phyloP scores from a whole-genome alignment of 805 yeast genomes.

The Saccharomycopsis guyanensis region DNA sequence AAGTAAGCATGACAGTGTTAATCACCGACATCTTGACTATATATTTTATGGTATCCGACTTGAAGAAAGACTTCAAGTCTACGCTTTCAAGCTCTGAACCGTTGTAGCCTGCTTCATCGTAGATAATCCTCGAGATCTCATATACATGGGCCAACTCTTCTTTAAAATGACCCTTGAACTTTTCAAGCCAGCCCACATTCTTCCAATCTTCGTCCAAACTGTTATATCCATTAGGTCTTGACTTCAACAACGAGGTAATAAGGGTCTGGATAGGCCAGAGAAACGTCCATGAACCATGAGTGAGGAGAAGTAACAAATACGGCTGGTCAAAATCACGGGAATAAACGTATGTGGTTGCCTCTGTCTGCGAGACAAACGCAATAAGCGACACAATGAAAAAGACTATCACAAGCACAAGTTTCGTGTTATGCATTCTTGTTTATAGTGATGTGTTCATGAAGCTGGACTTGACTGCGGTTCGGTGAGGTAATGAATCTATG shows the following conservation, averaged over 20 bases:
- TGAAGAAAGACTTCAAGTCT: neutral
- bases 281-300: constrained; percentile 58
- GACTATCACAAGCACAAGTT: constrained; percentile 37
- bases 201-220: neutral
- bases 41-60: constrained; percentile 35
- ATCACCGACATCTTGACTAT: constrained; percentile 36
- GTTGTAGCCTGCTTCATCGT: neutral
- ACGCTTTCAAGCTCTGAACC: neutral
- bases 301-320: constrained; percentile 50
- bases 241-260: neutral
- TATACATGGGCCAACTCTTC: neutral
- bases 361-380: constrained; percentile 75
- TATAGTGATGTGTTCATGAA: too few species aligned
- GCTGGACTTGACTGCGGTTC: too few species aligned
- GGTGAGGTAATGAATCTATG: too few species aligned
- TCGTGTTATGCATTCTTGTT: constrained; percentile 20
- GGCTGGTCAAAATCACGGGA: constrained; percentile 54
- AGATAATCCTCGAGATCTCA: constrained; percentile 5
- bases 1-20: constrained; percentile 51
- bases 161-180: neutral
- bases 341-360: constrained; percentile 65
- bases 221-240: neutral
- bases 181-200: neutral
- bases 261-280: constrained; percentile 17
- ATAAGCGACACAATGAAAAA: constrained; percentile 43